Evolutionary conservation across 225 moss, liverwort and hornwort species (phyloP).

Genomic region (Antitrichia curtipendula): DNA sequence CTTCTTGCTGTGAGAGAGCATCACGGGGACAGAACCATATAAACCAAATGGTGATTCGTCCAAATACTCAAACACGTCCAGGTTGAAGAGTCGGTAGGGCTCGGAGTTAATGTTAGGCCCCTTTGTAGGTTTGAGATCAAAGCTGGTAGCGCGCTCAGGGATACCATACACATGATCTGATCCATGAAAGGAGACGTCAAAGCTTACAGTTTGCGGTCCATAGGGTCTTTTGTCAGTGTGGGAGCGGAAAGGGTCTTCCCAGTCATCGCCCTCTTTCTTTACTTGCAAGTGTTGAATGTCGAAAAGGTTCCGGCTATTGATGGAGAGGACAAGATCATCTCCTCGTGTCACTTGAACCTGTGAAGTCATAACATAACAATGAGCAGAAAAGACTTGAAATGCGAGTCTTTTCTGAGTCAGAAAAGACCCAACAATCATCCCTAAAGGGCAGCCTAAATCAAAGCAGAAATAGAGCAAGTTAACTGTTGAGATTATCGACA

Average conservation of each 20-base stretch:
- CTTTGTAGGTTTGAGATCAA: constrained; percentile 68
- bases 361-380: not conserved
- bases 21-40: constrained; percentile 79
- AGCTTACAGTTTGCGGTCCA: constrained; percentile 82
- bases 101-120: constrained; percentile 62
- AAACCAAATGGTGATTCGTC: constrained; percentile 83
- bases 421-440: not conserved
- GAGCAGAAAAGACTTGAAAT: not conserved
- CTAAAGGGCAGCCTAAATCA: not conserved
- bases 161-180: constrained; percentile 87
- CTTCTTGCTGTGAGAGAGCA: constrained; percentile 66
- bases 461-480: not conserved
- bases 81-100: constrained; percentile 89
- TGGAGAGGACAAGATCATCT: constrained; percentile 52
- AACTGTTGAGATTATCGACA: not conserved
- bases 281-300: constrained; percentile 62
- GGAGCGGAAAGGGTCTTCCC: constrained; percentile 66
- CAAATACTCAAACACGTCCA: constrained; percentile 92
- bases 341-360: constrained; percentile 66
- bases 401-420: not conserved
- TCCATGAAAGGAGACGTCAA: constrained; percentile 81
- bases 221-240: constrained; percentile 67
- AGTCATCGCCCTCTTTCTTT: constrained; percentile 66
- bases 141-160: constrained; percentile 83
- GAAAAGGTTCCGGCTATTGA: constrained; percentile 83